Base-by-base conservation (phyloP, 805 yeast genomes). In the Candida jianshihensis region DNA sequence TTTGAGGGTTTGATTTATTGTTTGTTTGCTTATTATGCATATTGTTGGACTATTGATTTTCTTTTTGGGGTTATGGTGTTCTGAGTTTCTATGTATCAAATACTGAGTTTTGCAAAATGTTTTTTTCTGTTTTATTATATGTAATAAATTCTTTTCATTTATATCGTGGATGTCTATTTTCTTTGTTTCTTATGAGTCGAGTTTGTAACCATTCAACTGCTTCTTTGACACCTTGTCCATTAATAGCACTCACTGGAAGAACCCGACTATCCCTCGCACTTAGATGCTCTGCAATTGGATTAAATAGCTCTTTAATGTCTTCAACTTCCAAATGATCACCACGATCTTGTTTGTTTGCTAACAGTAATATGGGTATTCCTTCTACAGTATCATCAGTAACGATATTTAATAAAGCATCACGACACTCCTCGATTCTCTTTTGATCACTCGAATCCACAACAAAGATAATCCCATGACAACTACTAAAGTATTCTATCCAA, bases 321-420 rank as follows among this genome's bases (percentile, higher is more conserved):
- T 78, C 84, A 15, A 83, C 79, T 54, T 82, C 90, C 59, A 83
- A 60, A 40, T 78, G 72, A 33, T 75, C 78, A 38, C 74, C 76
- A 25, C 78, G 57, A 54, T 92, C 97, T 63, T 89, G 96, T 57
- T 92, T 92, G 58, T 92, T 90, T 7, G 97, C 97, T 52, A 90
- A 68, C 96, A 90, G 90, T 39, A 90, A 66, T 9, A 90, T 77
- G 2, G 97, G 98, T 14, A 88, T 81, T 21, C 94, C 88, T 38
- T 79, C 85, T 12, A 73, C 64, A 15, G 67, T 66, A 40, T 79
- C 84, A 54, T 71, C 71, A 34, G 70, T 65, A 54, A 87, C 78
- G 15, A 75, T 57, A 2, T 61, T 47, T 14, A 67, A 59, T 36
- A 88, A 64, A 2, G 81, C 78, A 18, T 74, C 75, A 46, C 76